Percentiles rank a stretch among this genome's conserved stretches.
These are phyloP conservation scores for Nothophaeocryptopus gaeumannii DNA, from an alignment of 2,329 filamentous ascomycete genomes.

Conservation along the genomic window DNA sequence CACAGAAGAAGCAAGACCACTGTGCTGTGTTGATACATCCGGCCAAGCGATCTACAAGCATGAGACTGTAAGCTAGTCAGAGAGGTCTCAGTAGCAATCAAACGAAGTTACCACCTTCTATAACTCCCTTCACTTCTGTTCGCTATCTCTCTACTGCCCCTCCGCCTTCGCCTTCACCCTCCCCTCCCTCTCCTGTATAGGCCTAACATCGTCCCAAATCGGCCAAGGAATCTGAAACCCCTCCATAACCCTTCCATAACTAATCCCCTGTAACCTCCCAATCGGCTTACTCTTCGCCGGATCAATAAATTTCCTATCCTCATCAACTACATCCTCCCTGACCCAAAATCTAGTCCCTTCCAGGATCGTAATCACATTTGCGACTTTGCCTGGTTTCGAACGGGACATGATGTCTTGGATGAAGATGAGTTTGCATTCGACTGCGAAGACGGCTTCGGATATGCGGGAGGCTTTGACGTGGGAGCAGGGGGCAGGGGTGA, in stretches of 20 bases:
- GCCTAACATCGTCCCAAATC: conserved; percentile 39
- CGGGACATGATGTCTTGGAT: conserved; percentile 69
- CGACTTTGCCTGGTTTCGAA: conserved; percentile 66
- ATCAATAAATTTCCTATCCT: conserved; percentile 68
- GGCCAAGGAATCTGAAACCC: conserved; percentile 66
- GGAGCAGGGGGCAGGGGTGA: conserved; percentile 63
- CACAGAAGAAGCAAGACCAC: too few species aligned
- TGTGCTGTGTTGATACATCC: too few species aligned
- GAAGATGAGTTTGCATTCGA: conserved; percentile 52
- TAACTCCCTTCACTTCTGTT: too few species aligned
- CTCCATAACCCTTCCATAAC: conserved; percentile 68
- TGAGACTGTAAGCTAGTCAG: too few species aligned
- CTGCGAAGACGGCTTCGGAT: conserved; percentile 71
- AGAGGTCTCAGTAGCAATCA: too few species aligned
- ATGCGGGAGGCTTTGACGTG: conserved; percentile 68
- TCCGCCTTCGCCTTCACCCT: conserved; percentile 47
- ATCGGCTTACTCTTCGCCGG: conserved; percentile 67
- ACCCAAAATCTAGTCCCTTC: conserved; percentile 85
- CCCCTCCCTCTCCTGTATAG: conserved; percentile 51
- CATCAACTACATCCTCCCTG: conserved; percentile 77
- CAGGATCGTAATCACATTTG: conserved; percentile 51
- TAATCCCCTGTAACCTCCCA: conserved; percentile 75
- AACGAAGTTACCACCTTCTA: too few species aligned
- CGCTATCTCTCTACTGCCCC: conserved; percentile 31
- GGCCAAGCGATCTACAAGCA: too few species aligned